Evolutionary conservation across 2,329 filamentous ascomycete species (phyloP).

Genomic region (Dendrostoma leiphaemia): DNA sequence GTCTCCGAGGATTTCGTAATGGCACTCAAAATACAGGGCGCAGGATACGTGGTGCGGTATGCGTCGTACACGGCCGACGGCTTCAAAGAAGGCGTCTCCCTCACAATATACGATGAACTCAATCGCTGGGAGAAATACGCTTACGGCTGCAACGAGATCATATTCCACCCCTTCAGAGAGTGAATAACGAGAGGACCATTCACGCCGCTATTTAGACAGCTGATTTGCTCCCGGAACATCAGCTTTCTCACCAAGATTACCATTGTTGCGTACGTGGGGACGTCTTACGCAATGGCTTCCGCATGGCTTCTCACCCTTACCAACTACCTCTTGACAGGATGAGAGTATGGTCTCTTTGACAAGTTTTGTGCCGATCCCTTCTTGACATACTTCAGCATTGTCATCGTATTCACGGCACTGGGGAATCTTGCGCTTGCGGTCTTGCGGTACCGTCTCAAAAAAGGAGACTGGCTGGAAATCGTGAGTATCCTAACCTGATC

Average conservation of each 20-base stretch:
- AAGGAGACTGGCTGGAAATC: not conserved
- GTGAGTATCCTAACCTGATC: not conserved
- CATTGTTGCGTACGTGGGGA: constrained; percentile 36
- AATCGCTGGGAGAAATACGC: constrained; percentile 86
- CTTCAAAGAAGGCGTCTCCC: constrained; percentile 79
- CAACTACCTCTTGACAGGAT: constrained; percentile 49
- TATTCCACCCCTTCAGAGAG: constrained; percentile 65
- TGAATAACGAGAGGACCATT: constrained; percentile 64
- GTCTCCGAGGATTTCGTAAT: constrained; percentile 82
- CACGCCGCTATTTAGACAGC: constrained; percentile 61
- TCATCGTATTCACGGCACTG: constrained; percentile 63
- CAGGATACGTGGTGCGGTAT: constrained; percentile 66
- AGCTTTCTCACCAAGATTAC: constrained; percentile 47
- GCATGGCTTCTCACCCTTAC: constrained; percentile 24
- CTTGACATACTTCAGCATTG: constrained; percentile 60
- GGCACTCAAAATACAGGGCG: constrained; percentile 73
- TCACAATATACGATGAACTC: constrained; percentile 82
- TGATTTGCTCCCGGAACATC: constrained; percentile 58
- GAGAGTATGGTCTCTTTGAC: constrained; percentile 66
- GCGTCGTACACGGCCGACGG: constrained; percentile 67
- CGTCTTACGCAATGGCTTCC: constrained; percentile 29
- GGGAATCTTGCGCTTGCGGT: constrained; percentile 61
- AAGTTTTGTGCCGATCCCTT: constrained; percentile 68
- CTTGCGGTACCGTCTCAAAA: constrained; percentile 57
- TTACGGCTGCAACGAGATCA: constrained; percentile 77